Base-by-base conservation (phyloP, 2,329 filamentous ascomycete species). In the Reticulascus tulasneorum region DNA sequence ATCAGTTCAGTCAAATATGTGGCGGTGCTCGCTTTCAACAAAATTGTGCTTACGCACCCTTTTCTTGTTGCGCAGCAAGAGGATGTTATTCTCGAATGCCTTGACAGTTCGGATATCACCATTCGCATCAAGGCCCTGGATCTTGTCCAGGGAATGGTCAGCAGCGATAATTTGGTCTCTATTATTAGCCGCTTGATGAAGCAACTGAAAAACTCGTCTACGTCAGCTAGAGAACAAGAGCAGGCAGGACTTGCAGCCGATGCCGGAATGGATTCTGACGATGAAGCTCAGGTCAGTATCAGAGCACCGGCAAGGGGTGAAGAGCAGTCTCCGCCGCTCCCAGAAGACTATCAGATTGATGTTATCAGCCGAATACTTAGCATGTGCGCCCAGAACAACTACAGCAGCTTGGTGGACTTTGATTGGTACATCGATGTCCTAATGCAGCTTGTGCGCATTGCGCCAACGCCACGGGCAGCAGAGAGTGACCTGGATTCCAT, bases 381-480 rank as follows among this genome's bases (percentile, higher is more conserved):
- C 42, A 94, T 98, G 79, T 97, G 91, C 58, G 86, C 88, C 8
- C 80, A 82, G 46, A 84, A 90, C 47, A 95, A 89, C 43, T 98
- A 97, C 58, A 75, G 77, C 24, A 87, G 89, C 53, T 71, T 98
- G 30, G 67, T 75, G 34, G 91, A 98, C 56, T 98, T 98, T 58
- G 91, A 96, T 48, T 98, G 93, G 93, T 97, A 97, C 58, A 84
- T 97, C 47, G 86, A 93, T 47, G 79, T 95, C 19, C 67, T 98
- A 20, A 84, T 87, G 6, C 88, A 95, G 55, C 74, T 98, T 11
- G 79, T 96, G 25, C 80, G 83, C 54, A 73, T 86, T 63, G 69
- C 82, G 15, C 84, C 67, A 0, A 49, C 66, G n/a, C 63, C 72
- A 29, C 63, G 66, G 24, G 52, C 54, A 7, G 49, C 53, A 7